A percentile compares a stretch with the other conserved stretches of the same genome.
Evolutionary conservation across 176 grass and related monocot species (phyloP).

Genomic region (Oryza brachyantha): DNA sequence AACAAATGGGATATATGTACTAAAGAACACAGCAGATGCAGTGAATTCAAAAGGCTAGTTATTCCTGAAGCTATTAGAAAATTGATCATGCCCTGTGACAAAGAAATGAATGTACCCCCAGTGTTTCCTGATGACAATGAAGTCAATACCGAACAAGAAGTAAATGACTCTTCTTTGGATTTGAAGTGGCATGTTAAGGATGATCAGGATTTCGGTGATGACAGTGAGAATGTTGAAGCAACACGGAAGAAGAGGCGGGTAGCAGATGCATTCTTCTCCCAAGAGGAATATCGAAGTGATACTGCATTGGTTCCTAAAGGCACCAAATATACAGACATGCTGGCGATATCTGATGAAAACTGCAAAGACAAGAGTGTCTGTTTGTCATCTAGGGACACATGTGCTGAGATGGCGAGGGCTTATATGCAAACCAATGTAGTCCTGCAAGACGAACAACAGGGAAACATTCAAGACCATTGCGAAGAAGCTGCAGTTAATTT

Average conservation of each 20-base stretch:
- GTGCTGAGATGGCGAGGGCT: conserved; percentile 24
- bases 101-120: background rate
- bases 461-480: conserved; percentile 22
- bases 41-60: conserved; percentile 11
- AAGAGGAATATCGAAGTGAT: conserved; percentile 27
- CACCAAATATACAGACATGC: background rate
- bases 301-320: conserved; percentile 14
- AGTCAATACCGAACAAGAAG: conserved; percentile 21
- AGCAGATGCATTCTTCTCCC: conserved; percentile 23
- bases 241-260: conserved; percentile 34
- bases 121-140: conserved; percentile 17
- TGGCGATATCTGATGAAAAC: conserved; percentile 25
- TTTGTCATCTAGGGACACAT: conserved; percentile 30
- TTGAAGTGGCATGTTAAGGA: conserved; percentile 21
- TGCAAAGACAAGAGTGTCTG: background rate
- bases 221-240: conserved; percentile 27
- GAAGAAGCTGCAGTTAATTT: conserved; percentile 12
- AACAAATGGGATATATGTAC: conserved; percentile 15
- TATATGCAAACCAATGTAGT: conserved; percentile 28
- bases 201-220: conserved; percentile 15
- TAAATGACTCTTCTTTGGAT: conserved; percentile 18
- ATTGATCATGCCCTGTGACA: conserved; percentile 11
- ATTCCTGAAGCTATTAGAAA: conserved; percentile 26
- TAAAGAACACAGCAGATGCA: conserved; percentile 25
- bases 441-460: conserved; percentile 19